Evolutionary conservation across 768 basidiomycete genomes (phyloP).

Genomic region (Mycena floridula): DNA sequence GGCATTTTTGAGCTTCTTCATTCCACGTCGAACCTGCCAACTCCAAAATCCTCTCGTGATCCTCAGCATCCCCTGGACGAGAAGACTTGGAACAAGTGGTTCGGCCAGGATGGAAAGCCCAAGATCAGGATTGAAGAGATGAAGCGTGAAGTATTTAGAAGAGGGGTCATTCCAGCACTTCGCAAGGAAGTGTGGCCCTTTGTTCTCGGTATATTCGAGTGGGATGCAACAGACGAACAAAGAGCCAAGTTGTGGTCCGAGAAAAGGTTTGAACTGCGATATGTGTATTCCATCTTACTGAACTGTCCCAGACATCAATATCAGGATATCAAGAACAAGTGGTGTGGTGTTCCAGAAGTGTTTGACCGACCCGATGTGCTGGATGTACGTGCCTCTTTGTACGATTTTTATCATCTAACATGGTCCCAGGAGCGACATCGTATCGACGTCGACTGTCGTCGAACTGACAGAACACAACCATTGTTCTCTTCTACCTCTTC

Average conservation of each 20-base stretch:
- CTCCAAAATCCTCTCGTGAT: constrained; percentile 78
- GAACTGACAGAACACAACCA: constrained; percentile 92
- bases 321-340: constrained; percentile 63
- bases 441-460: constrained; percentile 94
- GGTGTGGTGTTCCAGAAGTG: constrained; percentile 80
- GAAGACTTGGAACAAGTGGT: constrained; percentile 73
- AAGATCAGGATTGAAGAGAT: constrained; percentile 63
- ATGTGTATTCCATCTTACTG: not conserved
- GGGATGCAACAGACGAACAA: constrained; percentile 64
- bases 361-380: constrained; percentile 74
- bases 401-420: constrained; percentile 1
- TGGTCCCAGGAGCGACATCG: constrained; percentile 73
- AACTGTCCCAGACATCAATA: constrained; percentile 52
- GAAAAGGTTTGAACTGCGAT: constrained; percentile 42
- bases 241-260: constrained; percentile 54
- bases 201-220: constrained; percentile 76
- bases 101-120: constrained; percentile 63
- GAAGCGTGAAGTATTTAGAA: constrained; percentile 69
- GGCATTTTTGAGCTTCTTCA: constrained; percentile 87
- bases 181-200: constrained; percentile 88
- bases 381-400: constrained; percentile 51
- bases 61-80: constrained; percentile 74
- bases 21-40: constrained; percentile 71
- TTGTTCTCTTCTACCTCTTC: constrained; percentile 53
- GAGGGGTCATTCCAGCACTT: constrained; percentile 57